Conservation (phyloP, 495 filamentous ascomycete species). For the Barbatosphaeria neglecta region DNA sequence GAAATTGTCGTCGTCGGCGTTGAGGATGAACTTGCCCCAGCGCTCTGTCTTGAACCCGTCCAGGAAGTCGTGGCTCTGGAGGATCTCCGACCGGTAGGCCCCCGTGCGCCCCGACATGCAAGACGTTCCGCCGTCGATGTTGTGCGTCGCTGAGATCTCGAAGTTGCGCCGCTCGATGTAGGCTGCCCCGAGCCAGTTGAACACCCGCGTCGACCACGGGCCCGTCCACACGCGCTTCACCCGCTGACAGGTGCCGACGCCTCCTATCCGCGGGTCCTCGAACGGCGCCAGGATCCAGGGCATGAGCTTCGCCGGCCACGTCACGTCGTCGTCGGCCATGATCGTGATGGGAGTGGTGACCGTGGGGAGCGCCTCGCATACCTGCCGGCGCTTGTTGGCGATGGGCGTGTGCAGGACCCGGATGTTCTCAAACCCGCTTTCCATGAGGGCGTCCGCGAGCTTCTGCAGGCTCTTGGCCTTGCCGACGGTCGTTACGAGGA, state of each 20-base stretch:
- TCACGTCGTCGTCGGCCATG: conserved; percentile 82
- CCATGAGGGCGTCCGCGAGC: conserved; percentile 29
- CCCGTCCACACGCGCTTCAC: conserved; percentile 52
- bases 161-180: conserved; percentile 82
- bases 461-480: conserved; percentile 32
- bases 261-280: conserved; percentile 63
- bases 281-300: conserved; percentile 80
- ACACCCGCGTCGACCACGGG: conserved; percentile 46
- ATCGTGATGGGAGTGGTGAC: conserved; percentile 64
- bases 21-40: conserved; percentile 62
- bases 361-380: conserved; percentile 67
- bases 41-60: conserved; percentile 60
- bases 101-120: conserved; percentile 82
- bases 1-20: conserved; percentile 79
- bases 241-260: conserved; percentile 73
- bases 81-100: conserved; percentile 68
- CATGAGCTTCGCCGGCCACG: conserved; percentile 64
- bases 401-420: conserved; percentile 32
- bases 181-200: conserved; percentile 67
- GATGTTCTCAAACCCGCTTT: conserved; percentile 16
- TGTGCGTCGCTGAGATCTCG: conserved; percentile 77
- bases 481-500: conserved; percentile 44
- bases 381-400: conserved; percentile 71
- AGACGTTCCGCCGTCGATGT: conserved; percentile 74
- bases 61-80: conserved; percentile 66